Conservation (phyloP, 345 rosid species). For the Toxicodendron radicans region DNA sequence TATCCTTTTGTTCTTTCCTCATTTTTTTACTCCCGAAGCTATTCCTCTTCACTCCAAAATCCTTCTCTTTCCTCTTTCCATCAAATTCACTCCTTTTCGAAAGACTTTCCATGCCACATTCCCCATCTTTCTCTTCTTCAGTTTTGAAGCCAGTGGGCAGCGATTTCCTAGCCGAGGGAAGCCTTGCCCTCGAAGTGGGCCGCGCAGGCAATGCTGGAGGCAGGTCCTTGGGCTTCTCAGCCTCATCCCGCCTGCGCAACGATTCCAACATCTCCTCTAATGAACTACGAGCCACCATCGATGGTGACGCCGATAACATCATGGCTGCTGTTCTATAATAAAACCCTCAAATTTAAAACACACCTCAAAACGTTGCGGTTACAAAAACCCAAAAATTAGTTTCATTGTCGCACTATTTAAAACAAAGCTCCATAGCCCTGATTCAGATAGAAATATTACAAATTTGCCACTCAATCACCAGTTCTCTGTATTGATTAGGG, state of each 20-base stretch:
- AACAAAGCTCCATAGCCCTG: background rate
- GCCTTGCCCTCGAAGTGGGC: slow-evolving; percentile 78
- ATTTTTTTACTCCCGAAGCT: slow-evolving; percentile 86
- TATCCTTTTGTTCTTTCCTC: slow-evolving; percentile 43
- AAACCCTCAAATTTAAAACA: background rate
- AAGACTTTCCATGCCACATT: slow-evolving; percentile 18
- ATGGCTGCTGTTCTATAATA: slow-evolving; percentile 20
- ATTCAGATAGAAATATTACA: background rate
- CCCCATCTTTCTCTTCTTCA: slow-evolving; percentile 30
- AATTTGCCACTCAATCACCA: background rate
- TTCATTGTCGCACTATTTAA: background rate
- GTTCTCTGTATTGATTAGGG: background rate
- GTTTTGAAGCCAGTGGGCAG: slow-evolving; percentile 59
- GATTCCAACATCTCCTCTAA: slow-evolving; percentile 95
- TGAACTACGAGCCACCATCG: slow-evolving; percentile 69
- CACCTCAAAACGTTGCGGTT: background rate
- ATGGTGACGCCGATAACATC: slow-evolving; percentile 85
- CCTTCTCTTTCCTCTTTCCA: slow-evolving; percentile 69
- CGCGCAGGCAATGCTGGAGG: slow-evolving; percentile 95
- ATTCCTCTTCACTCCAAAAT: slow-evolving; percentile 42
- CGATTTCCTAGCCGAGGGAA: slow-evolving; percentile 75
- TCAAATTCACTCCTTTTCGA: slow-evolving; percentile 23
- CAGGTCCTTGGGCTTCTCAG: slow-evolving; percentile 66
- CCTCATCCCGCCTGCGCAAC: slow-evolving; percentile 66
- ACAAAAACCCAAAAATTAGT: background rate